Conservation (phyloP, 2,329 filamentous ascomycete species). For the Fonsecaea monophora region DNA sequence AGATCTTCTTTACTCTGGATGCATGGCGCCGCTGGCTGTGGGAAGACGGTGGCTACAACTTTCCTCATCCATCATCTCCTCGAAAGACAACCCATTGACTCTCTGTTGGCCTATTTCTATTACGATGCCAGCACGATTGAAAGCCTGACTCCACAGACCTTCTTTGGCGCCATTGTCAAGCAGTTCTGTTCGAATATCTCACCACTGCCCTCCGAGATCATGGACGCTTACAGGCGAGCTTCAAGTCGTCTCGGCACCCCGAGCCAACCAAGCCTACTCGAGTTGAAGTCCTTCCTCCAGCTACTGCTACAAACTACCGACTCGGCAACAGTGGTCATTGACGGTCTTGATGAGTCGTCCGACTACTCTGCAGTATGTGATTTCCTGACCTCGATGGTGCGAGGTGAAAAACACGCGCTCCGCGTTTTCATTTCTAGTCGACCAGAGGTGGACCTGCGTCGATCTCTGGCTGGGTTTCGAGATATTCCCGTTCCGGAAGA, state of each 20-base stretch:
- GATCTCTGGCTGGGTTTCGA: slow-evolving; percentile 17
- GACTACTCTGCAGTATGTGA: slow-evolving; percentile 29
- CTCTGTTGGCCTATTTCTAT: slow-evolving; percentile 31
- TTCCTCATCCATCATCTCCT: slow-evolving; percentile 31
- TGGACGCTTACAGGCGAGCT: slow-evolving; percentile 17
- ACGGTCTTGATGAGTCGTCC: slow-evolving; percentile 33
- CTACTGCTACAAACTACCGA: slow-evolving; percentile 10
- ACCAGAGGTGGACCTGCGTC: slow-evolving; percentile 26
- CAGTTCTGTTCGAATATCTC: slow-evolving; percentile 28
- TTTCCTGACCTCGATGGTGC: slow-evolving; percentile 28
- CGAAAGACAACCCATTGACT: background rate
- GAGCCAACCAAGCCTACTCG: slow-evolving; percentile 21
- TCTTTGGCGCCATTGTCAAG: slow-evolving; percentile 32
- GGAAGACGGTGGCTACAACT: slow-evolving; percentile 32
- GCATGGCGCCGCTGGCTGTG: slow-evolving; percentile 31
- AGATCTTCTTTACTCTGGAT: slow-evolving; percentile 33
- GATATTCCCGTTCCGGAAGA: slow-evolving; percentile 25
- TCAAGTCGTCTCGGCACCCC: slow-evolving; percentile 20
- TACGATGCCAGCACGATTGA: slow-evolving; percentile 35
- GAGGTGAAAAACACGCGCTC: slow-evolving; percentile 20
- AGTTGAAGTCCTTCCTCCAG: slow-evolving; percentile 20
- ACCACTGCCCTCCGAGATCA: slow-evolving; percentile 20
- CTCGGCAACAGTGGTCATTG: slow-evolving; percentile 25
- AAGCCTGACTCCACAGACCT: slow-evolving; percentile 32
- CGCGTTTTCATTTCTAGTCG: slow-evolving; percentile 33